Evolutionary conservation across 345 rosid species (phyloP), one percentile per base, ranked within the genome.

Genomic region (Mercurialis annua): DNA sequence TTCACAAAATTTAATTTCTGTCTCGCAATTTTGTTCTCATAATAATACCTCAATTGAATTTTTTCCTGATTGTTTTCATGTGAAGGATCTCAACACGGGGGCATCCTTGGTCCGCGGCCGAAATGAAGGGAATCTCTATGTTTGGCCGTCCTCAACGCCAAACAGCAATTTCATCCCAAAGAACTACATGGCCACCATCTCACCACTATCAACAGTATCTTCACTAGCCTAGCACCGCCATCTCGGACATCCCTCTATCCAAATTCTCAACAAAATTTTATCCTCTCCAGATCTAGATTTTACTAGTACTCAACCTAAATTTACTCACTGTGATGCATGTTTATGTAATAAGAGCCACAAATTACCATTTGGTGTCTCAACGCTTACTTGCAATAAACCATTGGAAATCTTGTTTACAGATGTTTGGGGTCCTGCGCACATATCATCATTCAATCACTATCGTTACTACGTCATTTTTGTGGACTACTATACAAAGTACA

Each of bases 321-420:
- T 26, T 52, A 6, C 58, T 53, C 15, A 53, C 1, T 53, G 34
- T 53, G 29, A 20, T 53, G 3, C 29, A 21, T 53, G 1, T 53
- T 11, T 24, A 27, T 53, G 58, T 53, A 53, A 53, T 21, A 53
- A 53, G 30, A 53, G 17, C 58, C 58, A 53, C 5, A 53, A 53
- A 53, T 24, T 53, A 53, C 58, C 29, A 53, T 26, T 53, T 26
- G 30, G 34, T 15, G 20, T 14, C 34, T 53, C 58, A 23, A 53
- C 34, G 4, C 2, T 53, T 21, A 53, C 29, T 53, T 53, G 5
- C 34, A 53, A 53, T 53, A 53, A 53, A 53, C 58, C 58, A 6
- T 53, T 53, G 9, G 11, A 53, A 26, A 14, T 53, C 11, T 53
- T 53, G 24, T 53, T 53, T 15, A 10, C 6, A 9, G 1, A 53